A percentile compares a stretch with the other conserved stretches of the same genome.
These are phyloP conservation scores for Trichoderma brevicompactum DNA, from an alignment of 2,329 filamentous ascomycete species.

Conservation along the genomic window DNA sequence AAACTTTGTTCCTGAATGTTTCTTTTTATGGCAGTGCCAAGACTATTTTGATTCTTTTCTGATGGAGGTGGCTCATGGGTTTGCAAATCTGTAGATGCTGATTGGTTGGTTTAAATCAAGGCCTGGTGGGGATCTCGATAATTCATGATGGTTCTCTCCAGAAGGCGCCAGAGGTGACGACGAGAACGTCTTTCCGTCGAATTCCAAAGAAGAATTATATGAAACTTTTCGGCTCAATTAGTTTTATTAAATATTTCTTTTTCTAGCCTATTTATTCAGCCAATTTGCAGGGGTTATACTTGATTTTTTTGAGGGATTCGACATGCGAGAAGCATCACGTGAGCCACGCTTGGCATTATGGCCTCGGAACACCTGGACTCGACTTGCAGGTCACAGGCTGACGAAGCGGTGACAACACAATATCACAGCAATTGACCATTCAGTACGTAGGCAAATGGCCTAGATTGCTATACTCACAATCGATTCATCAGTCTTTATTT, in stretches of 20 bases:
- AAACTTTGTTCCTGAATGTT: not conserved
- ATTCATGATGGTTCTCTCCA: not conserved
- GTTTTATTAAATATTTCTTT: not conserved
- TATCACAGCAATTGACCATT: not conserved
- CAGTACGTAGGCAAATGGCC: not conserved
- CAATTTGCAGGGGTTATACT: not conserved
- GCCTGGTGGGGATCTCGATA: not conserved
- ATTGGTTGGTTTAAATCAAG: slow-evolving; percentile 9
- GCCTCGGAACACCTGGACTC: slow-evolving; percentile 7
- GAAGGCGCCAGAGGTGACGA: not conserved
- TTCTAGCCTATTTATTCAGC: no score
- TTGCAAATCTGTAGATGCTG: slow-evolving; percentile 2
- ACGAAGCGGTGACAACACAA: slow-evolving; percentile 17
- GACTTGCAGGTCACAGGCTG: slow-evolving; percentile 17
- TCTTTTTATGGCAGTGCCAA: not conserved
- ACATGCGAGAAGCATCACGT: slow-evolving; percentile 21
- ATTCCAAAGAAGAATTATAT: no score
- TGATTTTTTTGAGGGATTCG: not conserved
- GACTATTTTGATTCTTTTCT: not conserved
- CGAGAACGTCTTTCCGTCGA: no score
- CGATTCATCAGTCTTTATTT: not conserved
- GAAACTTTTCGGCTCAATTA: no score
- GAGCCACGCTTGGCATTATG: slow-evolving; percentile 4
- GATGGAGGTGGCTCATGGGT: not conserved
- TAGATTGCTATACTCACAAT: not conserved